Percentiles rank a stretch among this genome's conserved stretches.
phyloP scores from a whole-genome alignment of 2,329 filamentous ascomycete species.

The Apiospora kogelbergensis region DNA sequence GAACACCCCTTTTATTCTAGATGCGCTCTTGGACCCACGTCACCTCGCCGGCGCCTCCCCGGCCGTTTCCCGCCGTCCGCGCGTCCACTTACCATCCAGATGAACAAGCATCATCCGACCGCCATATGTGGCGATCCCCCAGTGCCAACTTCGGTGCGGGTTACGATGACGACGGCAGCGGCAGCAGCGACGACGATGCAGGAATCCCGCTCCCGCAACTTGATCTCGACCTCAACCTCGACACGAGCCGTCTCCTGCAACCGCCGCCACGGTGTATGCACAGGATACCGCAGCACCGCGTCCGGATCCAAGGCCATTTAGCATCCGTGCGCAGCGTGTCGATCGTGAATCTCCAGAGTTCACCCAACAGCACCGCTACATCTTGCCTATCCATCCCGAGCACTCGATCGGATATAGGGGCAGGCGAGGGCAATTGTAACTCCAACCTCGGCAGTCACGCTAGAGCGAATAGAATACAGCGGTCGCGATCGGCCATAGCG shows the following conservation, averaged over 20 bases:
- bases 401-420: not conserved
- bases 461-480: not conserved
- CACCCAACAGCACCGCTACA: not conserved
- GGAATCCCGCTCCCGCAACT: constrained; percentile 20
- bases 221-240: constrained; percentile 30
- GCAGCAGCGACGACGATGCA: constrained; percentile 15
- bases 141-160: not conserved
- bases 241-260: constrained; percentile 32
- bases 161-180: constrained; percentile 12
- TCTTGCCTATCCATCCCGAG: constrained; percentile 9
- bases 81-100: constrained; percentile 25
- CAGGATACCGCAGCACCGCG: constrained; percentile 28
- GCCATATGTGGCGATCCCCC: not conserved
- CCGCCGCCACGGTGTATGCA: constrained; percentile 13
- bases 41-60: constrained; percentile 25
- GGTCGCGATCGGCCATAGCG: not conserved
- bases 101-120: constrained; percentile 12
- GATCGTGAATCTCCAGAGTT: constrained; percentile 24
- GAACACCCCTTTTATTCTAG: no score
- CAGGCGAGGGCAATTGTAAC: not conserved
- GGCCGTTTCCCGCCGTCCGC: constrained; percentile 24
- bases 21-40: constrained; percentile 29
- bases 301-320: constrained; percentile 38
- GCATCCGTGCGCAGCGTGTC: constrained; percentile 37
- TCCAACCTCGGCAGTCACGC: not conserved